Evolutionary conservation across 345 rosid genomes (phyloP), one percentile per base, ranked within the genome.

Genomic region (Iberis pinnata): DNA sequence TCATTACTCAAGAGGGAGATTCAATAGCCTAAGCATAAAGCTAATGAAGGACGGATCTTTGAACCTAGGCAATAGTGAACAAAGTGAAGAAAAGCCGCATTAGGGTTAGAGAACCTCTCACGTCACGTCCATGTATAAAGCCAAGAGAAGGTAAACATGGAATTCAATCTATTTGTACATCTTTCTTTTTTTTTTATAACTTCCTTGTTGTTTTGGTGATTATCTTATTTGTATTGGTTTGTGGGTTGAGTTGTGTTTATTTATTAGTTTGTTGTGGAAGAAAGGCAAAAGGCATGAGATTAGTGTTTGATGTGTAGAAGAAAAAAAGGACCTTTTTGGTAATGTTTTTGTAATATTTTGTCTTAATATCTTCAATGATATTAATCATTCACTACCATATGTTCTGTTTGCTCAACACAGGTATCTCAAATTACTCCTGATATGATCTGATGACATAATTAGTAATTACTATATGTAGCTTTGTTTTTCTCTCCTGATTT

Each of bases 1-100:
- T n/a, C 97, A 93, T 72, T 93, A 93, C 75, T 93, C 99, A 0
- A 83, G 99, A 72, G 99, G 99, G 53, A 80, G 97, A 76, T 93
- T 93, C 70, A 93, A 93, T 79, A 93, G 87, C 73, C 82, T 93
- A 50, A 93, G 99, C 80, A 75, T 88, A 31, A 93, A 93, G 73
- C 74, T 93, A 71, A 82, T 86, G 94, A 93, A 86, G 75, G 97
- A 93, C 47, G 97, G 99, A 49, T 93, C 99, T 18, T 72, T 93
- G 53, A 86, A 86, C 74, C 61, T 84, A 78, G 97, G 95, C 58
- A 76, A 70, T 75, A 75, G 71, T 43, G 20, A 25, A 40, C 58
- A 49, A 49, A 22, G 50, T 41, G 64, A 51, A 39, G 58, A 43
- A n/a, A n/a, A 44, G 54, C 60, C 43, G 38, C 18, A 31, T 29